A percentile compares a stretch with the other conserved stretches of the same genome.
phyloP scores from a whole-genome alignment of 192 early-diverging fungal genomes.

The Coemansia sp. region DNA sequence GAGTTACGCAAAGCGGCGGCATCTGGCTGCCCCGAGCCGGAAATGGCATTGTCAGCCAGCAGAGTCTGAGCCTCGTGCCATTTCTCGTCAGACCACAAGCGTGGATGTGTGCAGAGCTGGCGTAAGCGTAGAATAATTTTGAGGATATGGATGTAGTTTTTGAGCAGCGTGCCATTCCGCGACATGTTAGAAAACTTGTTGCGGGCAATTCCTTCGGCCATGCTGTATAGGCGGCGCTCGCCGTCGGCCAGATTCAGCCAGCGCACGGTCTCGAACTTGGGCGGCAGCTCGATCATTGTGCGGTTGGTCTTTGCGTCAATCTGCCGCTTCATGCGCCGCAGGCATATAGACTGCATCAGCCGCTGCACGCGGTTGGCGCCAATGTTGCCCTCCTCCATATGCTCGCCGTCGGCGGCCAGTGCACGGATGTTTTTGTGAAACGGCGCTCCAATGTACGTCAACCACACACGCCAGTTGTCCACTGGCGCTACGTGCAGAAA shows the following conservation, averaged over 20 bases:
- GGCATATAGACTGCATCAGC: slow-evolving; percentile 54
- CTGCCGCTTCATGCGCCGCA: slow-evolving; percentile 87
- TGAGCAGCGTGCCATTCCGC: slow-evolving; percentile 60
- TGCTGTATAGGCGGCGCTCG: slow-evolving; percentile 70
- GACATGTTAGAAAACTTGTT: slow-evolving; percentile 62
- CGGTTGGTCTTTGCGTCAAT: slow-evolving; percentile 65
- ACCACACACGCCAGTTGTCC: slow-evolving; percentile 73
- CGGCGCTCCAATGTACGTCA: slow-evolving; percentile 70
- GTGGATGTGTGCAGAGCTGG: slow-evolving; percentile 70
- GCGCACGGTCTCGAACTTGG: slow-evolving; percentile 59
- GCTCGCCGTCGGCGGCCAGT: slow-evolving; percentile 1
- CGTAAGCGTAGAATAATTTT: slow-evolving; percentile 59
- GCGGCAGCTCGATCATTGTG: slow-evolving; percentile 76
- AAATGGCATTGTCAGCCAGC: slow-evolving; percentile 23
- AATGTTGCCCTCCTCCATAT: slow-evolving; percentile 33
- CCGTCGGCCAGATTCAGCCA: slow-evolving; percentile 63
- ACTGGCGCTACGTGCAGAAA: slow-evolving; percentile 77
- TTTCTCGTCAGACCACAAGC: slow-evolving; percentile 47
- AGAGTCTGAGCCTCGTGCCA: slow-evolving; percentile 47
- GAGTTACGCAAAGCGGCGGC: neutral
- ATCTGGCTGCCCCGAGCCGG: neutral
- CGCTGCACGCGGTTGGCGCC: slow-evolving; percentile 45
- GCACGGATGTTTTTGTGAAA: slow-evolving; percentile 62
- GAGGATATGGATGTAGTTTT: slow-evolving; percentile 67
- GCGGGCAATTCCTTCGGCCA: slow-evolving; percentile 65